Evolutionary conservation across 2,329 filamentous ascomycete species (phyloP).

Genomic region (Talaromyces sp.): DNA sequence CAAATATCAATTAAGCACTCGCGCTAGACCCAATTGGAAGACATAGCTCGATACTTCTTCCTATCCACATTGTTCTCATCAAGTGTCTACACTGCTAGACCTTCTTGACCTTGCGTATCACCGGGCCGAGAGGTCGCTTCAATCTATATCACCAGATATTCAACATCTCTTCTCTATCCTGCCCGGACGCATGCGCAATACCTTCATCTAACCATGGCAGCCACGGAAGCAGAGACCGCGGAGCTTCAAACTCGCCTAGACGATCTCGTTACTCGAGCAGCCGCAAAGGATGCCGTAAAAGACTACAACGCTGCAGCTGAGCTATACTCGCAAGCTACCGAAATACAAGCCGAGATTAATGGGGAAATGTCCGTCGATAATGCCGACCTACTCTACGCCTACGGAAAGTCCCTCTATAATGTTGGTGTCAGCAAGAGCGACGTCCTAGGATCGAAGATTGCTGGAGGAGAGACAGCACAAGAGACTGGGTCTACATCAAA

Average conservation of each 20-base stretch:
- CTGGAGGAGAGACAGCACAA: conserved; percentile 39
- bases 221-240: conserved; percentile 23
- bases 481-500: conserved; percentile 46
- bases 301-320: conserved; percentile 84
- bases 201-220: conserved; percentile 13
- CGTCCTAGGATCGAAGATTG: conserved; percentile 79
- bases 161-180: too few relatives aligned
- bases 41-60: neutral
- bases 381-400: conserved; percentile 88
- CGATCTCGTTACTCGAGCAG: conserved; percentile 74
- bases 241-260: conserved; percentile 62
- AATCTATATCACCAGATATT: neutral
- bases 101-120: neutral
- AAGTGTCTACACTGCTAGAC: neutral
- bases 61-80: neutral
- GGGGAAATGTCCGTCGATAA: conserved; percentile 89
- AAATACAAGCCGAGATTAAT: conserved; percentile 85
- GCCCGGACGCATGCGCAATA: neutral
- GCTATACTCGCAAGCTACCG: conserved; percentile 80
- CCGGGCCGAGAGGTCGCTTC: neutral
- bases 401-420: conserved; percentile 89
- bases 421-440: conserved; percentile 93
- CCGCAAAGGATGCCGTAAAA: conserved; percentile 82
- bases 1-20: conserved; percentile 8
- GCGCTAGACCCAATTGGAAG: neutral